phyloP scores from a whole-genome alignment of 306 rosid genomes.

The Purshia tridentata region DNA sequence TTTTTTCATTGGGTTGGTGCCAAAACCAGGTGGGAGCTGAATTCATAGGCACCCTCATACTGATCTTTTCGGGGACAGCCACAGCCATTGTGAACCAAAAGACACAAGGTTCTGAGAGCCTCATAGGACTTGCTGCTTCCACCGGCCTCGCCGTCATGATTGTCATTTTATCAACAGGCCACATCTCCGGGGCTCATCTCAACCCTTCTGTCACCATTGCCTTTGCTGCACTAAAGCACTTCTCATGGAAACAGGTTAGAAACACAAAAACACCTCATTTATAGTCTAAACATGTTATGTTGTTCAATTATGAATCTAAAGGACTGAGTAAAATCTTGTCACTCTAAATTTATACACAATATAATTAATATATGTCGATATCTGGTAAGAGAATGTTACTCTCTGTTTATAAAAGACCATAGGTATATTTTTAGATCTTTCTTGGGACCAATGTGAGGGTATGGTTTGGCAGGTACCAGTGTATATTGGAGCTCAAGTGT shows the following conservation, averaged over 20 bases:
- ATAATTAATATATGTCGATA: no score
- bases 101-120: slow-evolving; percentile 53
- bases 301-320: no score
- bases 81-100: slow-evolving; percentile 78
- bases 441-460: no score
- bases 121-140: slow-evolving; percentile 68
- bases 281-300: no score
- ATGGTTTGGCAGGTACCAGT: slow-evolving; percentile 57
- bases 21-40: slow-evolving; percentile 83
- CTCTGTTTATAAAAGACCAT: no score
- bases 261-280: background rate
- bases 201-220: slow-evolving; percentile 85
- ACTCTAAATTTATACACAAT: no score
- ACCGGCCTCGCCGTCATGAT: slow-evolving; percentile 82
- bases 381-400: no score
- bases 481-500: slow-evolving; percentile 71
- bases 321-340: no score
- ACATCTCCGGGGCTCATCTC: slow-evolving; percentile 90
- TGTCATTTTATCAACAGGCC: slow-evolving; percentile 71
- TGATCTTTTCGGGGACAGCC: slow-evolving; percentile 72
- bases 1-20: slow-evolving; percentile 11
- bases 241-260: slow-evolving; percentile 75
- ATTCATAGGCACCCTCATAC: slow-evolving; percentile 73
- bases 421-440: no score
- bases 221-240: slow-evolving; percentile 83